Base-by-base conservation (phyloP, 2,329 filamentous ascomycete genomes). In the Dactylella cylindrospora region DNA sequence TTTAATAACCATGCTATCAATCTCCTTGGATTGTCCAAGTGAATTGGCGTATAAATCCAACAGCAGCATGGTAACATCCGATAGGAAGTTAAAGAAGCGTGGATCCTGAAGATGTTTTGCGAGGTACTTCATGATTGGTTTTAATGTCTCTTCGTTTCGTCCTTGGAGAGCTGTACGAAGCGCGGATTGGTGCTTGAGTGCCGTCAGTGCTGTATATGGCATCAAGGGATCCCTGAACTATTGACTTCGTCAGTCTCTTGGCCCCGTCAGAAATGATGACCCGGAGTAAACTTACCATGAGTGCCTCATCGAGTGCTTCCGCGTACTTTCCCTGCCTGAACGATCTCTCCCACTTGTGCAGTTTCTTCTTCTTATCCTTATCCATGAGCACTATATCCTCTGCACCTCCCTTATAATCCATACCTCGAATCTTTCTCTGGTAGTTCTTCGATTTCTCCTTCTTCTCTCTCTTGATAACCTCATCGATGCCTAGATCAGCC, bases 371-470 rank as follows among this genome's bases (percentile, higher is more conserved):
- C 61, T 79, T 78, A 43, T 76, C 75, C 32, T 86, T 83, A 67
- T 88, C 85, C 33, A 91, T 86, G 68, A 97, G 90, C 68, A 95
- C 81, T 49, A 96, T 90, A 70, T 96, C 90, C 19, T 85, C 86
- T 36, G 84, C 86, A 72, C 95, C 88, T 66, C 88, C 90, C 15
- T 86, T 80, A 70, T 90, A 85, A 70, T 96, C 88, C 61, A 90
- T 84, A 13, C 84, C 85, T 57, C 84, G 76, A 15, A 83, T 73
- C 29, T 79, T 79, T 69, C 81, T 83, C 62, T 85, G 81, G 33
- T 66, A 60, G 6, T 65, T 65, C 31, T 66, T 65, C 12, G 53
- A 66, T 22, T 64, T 66, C 32, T 60, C 59, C 49, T 68, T 69
- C 33, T 74, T 79, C 79, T 35, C 79, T 70, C 89, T 86, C 50